A percentile compares a stretch with the other conserved stretches of the same genome.
Evolutionary conservation across 2,329 filamentous ascomycete species (phyloP).

Genomic region (Calonectria ilicicola): DNA sequence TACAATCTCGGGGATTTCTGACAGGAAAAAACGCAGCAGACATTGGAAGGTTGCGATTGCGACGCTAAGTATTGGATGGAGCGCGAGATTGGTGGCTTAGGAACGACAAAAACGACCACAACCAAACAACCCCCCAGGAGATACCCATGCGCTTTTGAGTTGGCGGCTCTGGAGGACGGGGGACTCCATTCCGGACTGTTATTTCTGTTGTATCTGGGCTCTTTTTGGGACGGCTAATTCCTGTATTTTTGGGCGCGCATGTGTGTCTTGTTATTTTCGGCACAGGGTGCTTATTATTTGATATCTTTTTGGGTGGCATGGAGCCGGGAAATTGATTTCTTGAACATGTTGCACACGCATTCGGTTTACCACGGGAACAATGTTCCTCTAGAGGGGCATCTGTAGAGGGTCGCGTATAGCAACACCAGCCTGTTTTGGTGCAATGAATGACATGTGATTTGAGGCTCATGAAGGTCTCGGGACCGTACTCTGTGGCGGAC

Average conservation of each 20-base stretch:
- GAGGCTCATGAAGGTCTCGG: slow-evolving; percentile 30
- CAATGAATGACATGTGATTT: slow-evolving; percentile 36
- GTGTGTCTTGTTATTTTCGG: slow-evolving; percentile 28
- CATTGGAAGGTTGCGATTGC: slow-evolving; percentile 35
- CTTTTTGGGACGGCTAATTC: slow-evolving; percentile 22
- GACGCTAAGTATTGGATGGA: slow-evolving; percentile 39
- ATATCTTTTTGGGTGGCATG: slow-evolving; percentile 33
- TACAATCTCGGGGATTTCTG: slow-evolving; percentile 30
- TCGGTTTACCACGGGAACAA: slow-evolving; percentile 14
- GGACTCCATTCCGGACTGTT: slow-evolving; percentile 42
- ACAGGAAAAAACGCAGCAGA: slow-evolving; percentile 24
- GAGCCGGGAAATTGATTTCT: slow-evolving; percentile 42
- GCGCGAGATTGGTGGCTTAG: slow-evolving; percentile 44
- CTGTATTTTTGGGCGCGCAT: slow-evolving; percentile 30
- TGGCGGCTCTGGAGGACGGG: slow-evolving; percentile 44
- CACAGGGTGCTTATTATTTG: slow-evolving; percentile 34
- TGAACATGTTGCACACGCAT: slow-evolving; percentile 33
- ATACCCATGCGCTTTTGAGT: slow-evolving; percentile 43
- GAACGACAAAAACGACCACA: slow-evolving; percentile 31
- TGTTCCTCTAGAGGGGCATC: slow-evolving; percentile 3
- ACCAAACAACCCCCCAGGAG: slow-evolving; percentile 43
- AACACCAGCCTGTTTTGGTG: neutral
- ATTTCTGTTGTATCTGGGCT: slow-evolving; percentile 32
- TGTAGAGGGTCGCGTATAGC: slow-evolving; percentile 9
- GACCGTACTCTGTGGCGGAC: slow-evolving; percentile 22